Base-by-base conservation (phyloP, 1,139 yeast genomes). In the Meyerozyma carpophila region DNA sequence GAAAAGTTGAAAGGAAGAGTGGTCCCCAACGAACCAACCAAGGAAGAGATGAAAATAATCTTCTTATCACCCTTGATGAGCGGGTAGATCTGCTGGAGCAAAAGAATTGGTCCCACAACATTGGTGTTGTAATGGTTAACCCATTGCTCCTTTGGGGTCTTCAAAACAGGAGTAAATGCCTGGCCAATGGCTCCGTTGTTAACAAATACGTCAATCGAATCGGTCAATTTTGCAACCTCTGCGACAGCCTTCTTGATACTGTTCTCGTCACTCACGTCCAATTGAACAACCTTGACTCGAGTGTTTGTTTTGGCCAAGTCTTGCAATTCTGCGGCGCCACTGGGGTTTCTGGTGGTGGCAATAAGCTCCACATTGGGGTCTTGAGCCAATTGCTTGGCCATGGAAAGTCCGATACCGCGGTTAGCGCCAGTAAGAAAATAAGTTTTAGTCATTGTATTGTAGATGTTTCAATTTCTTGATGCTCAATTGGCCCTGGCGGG, bases 331-430 rank as follows among this genome's bases (percentile, higher is more conserved):
- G 45, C 36, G 4, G 57, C 45, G 5, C 16, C 36, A 13, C 8
- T 16, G 5, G 36, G 36, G 21, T 32, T 16, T 32, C 36, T 32
- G 36, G 57, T 52, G 11, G 61, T 50, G 5, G 53, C 55, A 39
- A 54, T 43, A 8, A 21, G 24, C 24, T 21, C 6, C 13, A 57
- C 53, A 11, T 43, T 20, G 32, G 49, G 43, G 14, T 39, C 36
- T 4, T 57, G 41, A 21, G 52, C 43, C 31, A 50, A 42, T 29
- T 45, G 41, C 34, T 55, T 47, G 18, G 48, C 53, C 9, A 54
- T 37, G 4, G 34, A 43, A 24, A 49, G 48, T 5, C 63, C 63
- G 38, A 59, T 50, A 7, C 63, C 63, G 45, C 61, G 50, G 47
- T 55, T 58, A 9, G 50, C 61, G 31, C 62, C 63, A 27, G 56